Evolutionary conservation across 1,284 basidiomycete genomes (phyloP), one percentile per base, ranked within the genome.

Genomic region (Ganoderma multipileum): DNA sequence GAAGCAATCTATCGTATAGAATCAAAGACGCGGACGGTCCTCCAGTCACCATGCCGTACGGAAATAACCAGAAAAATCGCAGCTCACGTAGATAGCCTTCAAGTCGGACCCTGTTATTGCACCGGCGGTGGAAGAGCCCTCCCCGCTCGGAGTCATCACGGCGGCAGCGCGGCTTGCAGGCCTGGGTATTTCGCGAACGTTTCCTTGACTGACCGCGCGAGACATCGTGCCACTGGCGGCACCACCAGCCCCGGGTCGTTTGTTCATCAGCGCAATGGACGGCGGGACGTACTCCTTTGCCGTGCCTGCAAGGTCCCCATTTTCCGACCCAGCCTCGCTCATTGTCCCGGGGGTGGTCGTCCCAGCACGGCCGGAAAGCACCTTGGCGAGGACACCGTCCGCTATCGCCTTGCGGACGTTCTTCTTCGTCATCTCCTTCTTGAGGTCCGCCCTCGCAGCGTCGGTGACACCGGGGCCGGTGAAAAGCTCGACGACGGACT

Each of bases 381-480:
- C 83, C 76, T 89, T 90, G 64, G 83, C 79, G 11, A 93, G 83
- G 2, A 95, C 87, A 65, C 83, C 83, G 71, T 95, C 93, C 18
- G 91, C 88, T 50, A 97, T 96, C 7, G 91, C 89, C 80, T 97
- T 98, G 58, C 96, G 87, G 42, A 97, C 93, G 61, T 87, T 88
- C 79, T 93, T 93, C 78, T 92, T 94, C 2, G 88, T 81, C 85
- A 99, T 86, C 78, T 96, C 94, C 78, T 95, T 96, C 83, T 98
- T 98, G 64, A 99, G 85, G 78, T 99, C 97, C 0, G 95, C 89
- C 61, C 95, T 91, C 3, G 97, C 97, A 9, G 90, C 91, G 74
- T 97, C 90, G 0, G 92, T 91, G 8, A 95, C 93, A 1, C 87
- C 87, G 0, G 94, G 87, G 14, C 92, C 92, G 0, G 94, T 90